These are phyloP conservation scores for Trichosporon sp. DNA, from an alignment of 1,284 basidiomycete genomes.

Conservation along the genomic window DNA sequence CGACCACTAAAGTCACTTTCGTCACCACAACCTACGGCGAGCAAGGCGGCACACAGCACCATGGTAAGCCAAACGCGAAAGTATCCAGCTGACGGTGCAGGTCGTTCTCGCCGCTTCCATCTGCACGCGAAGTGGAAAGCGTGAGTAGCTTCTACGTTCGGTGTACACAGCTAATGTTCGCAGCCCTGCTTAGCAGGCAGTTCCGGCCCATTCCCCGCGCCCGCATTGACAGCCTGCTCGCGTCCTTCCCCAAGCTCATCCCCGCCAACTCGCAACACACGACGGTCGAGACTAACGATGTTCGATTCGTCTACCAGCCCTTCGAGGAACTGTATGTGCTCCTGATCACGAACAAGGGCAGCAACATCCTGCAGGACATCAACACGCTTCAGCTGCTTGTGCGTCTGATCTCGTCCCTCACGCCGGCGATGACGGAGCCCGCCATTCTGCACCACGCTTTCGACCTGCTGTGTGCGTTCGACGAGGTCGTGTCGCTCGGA, in stretches of 20 bases:
- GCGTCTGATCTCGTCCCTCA: conserved; percentile 90
- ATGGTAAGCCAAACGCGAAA: conserved; percentile 22
- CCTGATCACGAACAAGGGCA: conserved; percentile 96
- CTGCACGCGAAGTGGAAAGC: conserved; percentile 66
- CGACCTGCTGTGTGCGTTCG: conserved; percentile 92
- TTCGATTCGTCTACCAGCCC: conserved; percentile 97
- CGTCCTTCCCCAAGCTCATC: conserved; percentile 97
- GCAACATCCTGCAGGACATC: conserved; percentile 95
- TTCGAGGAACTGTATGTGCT: conserved; percentile 98
- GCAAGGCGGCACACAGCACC: conserved; percentile 13
- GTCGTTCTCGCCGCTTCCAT: conserved; percentile 75
- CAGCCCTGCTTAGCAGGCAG: conserved; percentile 94
- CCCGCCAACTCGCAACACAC: conserved; percentile 97
- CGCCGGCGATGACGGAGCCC: conserved; percentile 73
- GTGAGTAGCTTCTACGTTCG: conserved; percentile 40
- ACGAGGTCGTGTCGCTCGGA: conserved; percentile 92
- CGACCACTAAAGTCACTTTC: conserved; percentile 15
- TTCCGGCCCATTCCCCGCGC: conserved; percentile 92
- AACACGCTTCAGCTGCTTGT: conserved; percentile 93
- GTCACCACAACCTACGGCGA: conserved; percentile 18
- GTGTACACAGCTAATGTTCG: not conserved
- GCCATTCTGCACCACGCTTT: conserved; percentile 92
- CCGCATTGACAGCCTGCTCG: conserved; percentile 90
- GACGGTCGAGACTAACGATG: conserved; percentile 86
- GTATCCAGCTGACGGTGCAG: conserved; percentile 33